Percentiles rank a stretch among this genome's conserved stretches.
Evolutionary conservation across 2,329 filamentous ascomycete genomes (phyloP).

Genomic region (Erysiphe pulchra): DNA sequence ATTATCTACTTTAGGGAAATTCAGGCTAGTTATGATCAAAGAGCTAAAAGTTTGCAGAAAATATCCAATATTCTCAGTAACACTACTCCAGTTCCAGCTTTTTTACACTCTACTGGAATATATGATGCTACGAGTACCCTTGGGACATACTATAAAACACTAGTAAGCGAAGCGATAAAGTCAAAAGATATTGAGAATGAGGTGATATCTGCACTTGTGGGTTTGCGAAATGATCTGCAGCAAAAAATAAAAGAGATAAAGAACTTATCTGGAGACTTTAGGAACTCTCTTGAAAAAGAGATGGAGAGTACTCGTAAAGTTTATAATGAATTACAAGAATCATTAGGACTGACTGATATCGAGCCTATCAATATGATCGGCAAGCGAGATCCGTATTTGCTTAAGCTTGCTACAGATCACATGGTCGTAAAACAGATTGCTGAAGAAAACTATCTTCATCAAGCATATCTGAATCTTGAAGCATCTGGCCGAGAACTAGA

Average conservation of each 20-base stretch:
- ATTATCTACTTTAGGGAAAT: conserved; percentile 88
- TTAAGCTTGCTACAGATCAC: conserved; percentile 64
- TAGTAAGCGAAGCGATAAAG: conserved; percentile 61
- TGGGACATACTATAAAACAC: conserved; percentile 57
- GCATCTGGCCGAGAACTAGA: conserved; percentile 85
- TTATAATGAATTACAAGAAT: conserved; percentile 59
- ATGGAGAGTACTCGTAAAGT: conserved; percentile 63
- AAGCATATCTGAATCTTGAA: conserved; percentile 85
- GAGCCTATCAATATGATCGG: conserved; percentile 52
- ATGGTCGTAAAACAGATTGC: conserved; percentile 83
- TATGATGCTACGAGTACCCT: conserved; percentile 66
- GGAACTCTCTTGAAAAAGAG: conserved; percentile 88
- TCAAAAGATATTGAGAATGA: conserved; percentile 77
- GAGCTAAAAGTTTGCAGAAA: conserved; percentile 59
- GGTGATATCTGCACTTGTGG: conserved; percentile 67
- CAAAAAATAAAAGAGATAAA: conserved; percentile 99
- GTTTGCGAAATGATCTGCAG: conserved; percentile 63
- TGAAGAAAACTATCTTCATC: conserved; percentile 90
- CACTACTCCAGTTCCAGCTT: conserved; percentile 44
- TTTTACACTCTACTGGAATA: conserved; percentile 61
- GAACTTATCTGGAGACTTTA: conserved; percentile 77
- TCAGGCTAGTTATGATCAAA: conserved; percentile 65
- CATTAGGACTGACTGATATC: conserved; percentile 51
- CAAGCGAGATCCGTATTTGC: conserved; percentile 77
- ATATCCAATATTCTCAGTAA: conserved; percentile 69